Conservation (phyloP, 129 eudicot species). For the Gnaphalium uliginosum region DNA sequence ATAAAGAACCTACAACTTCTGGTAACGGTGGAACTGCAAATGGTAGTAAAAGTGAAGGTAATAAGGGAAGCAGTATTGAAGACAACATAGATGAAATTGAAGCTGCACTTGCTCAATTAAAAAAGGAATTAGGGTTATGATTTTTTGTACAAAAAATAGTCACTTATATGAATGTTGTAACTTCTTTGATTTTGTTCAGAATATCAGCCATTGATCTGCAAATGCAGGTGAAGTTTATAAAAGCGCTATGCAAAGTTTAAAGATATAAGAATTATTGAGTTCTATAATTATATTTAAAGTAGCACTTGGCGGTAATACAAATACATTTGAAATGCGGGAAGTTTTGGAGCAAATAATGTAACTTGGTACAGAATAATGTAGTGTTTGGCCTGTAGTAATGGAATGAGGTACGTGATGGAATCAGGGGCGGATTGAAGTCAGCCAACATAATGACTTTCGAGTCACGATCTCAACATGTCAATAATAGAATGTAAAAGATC, state of each 20-base stretch:
- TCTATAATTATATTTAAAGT: background rate
- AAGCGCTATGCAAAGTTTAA: background rate
- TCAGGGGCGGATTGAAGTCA: background rate
- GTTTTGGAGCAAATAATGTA: background rate
- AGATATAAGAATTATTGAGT: constrained; percentile 4
- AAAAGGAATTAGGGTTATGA: constrained; percentile 83
- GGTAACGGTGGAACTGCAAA: constrained; percentile 35
- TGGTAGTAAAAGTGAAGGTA: constrained; percentile 28
- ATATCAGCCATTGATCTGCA: constrained; percentile 24
- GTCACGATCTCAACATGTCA: too few species aligned
- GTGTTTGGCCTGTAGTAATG: background rate
- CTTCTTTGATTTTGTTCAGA: constrained; percentile 7
- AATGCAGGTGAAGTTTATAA: constrained; percentile 20
- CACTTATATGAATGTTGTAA: constrained; percentile 25
- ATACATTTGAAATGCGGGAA: background rate
- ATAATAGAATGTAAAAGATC: too few species aligned
- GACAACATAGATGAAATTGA: constrained; percentile 85
- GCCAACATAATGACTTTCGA: too few species aligned
- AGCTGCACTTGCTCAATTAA: constrained; percentile 86
- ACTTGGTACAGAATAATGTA: background rate
- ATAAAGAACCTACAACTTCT: constrained; percentile 33
- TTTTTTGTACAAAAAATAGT: constrained; percentile 9
- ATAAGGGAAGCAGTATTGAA: constrained; percentile 50
- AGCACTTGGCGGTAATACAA: background rate
- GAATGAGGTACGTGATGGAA: background rate